phyloP scores from a whole-genome alignment of 805 yeast genomes.

The Ogataea allantospora region DNA sequence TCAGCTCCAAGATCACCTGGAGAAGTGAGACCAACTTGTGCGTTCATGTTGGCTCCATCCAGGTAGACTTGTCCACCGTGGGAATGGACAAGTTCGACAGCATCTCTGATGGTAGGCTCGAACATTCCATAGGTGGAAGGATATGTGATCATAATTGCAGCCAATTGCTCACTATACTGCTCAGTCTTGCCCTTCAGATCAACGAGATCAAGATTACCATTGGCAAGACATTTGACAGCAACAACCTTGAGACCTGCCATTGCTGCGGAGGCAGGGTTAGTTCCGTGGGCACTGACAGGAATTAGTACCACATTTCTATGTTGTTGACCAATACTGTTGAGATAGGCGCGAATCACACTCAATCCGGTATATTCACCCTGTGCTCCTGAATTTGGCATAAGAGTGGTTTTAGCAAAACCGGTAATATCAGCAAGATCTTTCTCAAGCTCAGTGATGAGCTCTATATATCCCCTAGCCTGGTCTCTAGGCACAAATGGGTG shows the following conservation, averaged over 20 bases:
- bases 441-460: slow-evolving; percentile 74
- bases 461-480: slow-evolving; percentile 86
- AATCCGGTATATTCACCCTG: slow-evolving; percentile 97
- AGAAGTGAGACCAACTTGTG: slow-evolving; percentile 95
- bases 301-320: slow-evolving; percentile 85
- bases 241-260: slow-evolving; percentile 96
- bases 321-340: slow-evolving; percentile 65
- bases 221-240: slow-evolving; percentile 78
- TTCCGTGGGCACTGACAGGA: slow-evolving; percentile 97
- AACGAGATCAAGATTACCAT: slow-evolving; percentile 82
- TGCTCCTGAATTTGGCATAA: slow-evolving; percentile 98
- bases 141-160: slow-evolving; percentile 94
- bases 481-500: slow-evolving; percentile 92
- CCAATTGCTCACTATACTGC: slow-evolving; percentile 66
- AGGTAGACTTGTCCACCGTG: slow-evolving; percentile 94
- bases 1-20: slow-evolving; percentile 99
- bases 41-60: slow-evolving; percentile 99
- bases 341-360: slow-evolving; percentile 77
- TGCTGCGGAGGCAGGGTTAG: slow-evolving; percentile 97
- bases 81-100: slow-evolving; percentile 79
- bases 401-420: slow-evolving; percentile 85
- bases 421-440: slow-evolving; percentile 86
- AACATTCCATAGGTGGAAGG: slow-evolving; percentile 97
- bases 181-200: slow-evolving; percentile 75
- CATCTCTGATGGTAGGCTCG: slow-evolving; percentile 85